Percentiles rank a stretch among this genome's conserved stretches.
Conservation (phyloP, 2,329 filamentous ascomycete genomes). For the Drechslera avenae region DNA sequence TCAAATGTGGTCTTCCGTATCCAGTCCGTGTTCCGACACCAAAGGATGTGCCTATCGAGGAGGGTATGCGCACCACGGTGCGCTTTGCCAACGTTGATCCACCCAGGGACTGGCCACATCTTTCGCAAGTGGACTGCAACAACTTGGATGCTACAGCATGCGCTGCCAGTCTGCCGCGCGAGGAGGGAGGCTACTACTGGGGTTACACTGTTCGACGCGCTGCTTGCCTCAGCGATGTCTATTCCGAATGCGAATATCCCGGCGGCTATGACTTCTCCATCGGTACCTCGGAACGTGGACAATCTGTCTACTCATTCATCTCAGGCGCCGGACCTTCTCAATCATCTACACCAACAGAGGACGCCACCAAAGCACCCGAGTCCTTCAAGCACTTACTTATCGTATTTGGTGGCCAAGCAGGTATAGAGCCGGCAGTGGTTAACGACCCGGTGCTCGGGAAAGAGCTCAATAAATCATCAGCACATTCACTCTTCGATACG, state of each 20-base stretch:
- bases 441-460: constrained; percentile 64
- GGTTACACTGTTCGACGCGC: constrained; percentile 75
- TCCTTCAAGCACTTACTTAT: constrained; percentile 74
- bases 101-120: constrained; percentile 37
- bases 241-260: constrained; percentile 76
- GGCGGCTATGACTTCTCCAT: constrained; percentile 82
- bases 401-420: constrained; percentile 80
- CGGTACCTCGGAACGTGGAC: constrained; percentile 80
- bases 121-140: constrained; percentile 28
- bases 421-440: constrained; percentile 75
- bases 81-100: constrained; percentile 60
- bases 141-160: constrained; percentile 63
- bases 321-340: constrained; percentile 17
- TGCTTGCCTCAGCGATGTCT: constrained; percentile 70
- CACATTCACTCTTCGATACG: constrained; percentile 76
- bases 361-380: constrained; percentile 30
- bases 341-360: background rate
- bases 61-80: constrained; percentile 75
- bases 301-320: constrained; percentile 50
- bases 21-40: constrained; percentile 60
- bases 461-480: constrained; percentile 67
- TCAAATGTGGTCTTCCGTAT: constrained; percentile 58
- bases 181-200: constrained; percentile 84
- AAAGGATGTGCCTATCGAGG: constrained; percentile 58
- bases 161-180: constrained; percentile 70